Evolutionary conservation across 2,329 filamentous ascomycete genomes (phyloP).

Genomic region (Clarireedia sp.): DNA sequence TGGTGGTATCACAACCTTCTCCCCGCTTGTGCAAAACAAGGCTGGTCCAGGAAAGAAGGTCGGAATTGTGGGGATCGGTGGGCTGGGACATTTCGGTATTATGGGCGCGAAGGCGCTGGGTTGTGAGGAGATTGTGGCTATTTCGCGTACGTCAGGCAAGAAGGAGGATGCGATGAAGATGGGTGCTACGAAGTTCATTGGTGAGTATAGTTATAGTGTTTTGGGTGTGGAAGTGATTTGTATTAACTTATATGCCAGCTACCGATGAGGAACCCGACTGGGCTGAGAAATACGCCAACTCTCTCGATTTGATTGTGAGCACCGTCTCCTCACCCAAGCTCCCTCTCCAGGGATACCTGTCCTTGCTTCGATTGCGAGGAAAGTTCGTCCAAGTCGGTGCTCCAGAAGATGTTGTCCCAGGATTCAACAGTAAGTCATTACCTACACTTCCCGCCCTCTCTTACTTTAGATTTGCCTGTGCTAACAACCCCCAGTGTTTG

Average conservation of each 20-base stretch:
- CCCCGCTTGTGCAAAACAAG: conserved; percentile 58
- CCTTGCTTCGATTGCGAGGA: conserved; percentile 50
- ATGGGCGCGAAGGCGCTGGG: conserved; percentile 64
- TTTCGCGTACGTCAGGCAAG: conserved; percentile 54
- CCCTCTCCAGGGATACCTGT: conserved; percentile 55
- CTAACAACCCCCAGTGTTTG: conserved; percentile 32
- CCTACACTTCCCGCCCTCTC: background rate
- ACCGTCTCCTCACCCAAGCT: conserved; percentile 51
- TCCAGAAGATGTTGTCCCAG: conserved; percentile 51
- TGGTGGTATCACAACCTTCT: conserved; percentile 67
- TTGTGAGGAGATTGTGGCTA: conserved; percentile 56
- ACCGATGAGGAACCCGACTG: conserved; percentile 50
- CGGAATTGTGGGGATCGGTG: conserved; percentile 57
- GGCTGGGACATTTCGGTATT: conserved; percentile 65
- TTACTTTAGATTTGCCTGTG: background rate
- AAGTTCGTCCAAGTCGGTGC: conserved; percentile 58
- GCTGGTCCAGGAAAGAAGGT: conserved; percentile 64
- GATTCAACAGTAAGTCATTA: conserved; percentile 34
- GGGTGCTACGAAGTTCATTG: conserved; percentile 49
- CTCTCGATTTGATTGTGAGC: conserved; percentile 51
- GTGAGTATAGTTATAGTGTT: background rate
- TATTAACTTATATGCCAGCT: background rate
- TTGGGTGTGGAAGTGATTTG: background rate
- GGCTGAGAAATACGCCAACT: conserved; percentile 44
- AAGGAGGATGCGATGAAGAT: conserved; percentile 51